phyloP scores from a whole-genome alignment of 805 yeast genomes.

The Lipomyces yamadae region DNA sequence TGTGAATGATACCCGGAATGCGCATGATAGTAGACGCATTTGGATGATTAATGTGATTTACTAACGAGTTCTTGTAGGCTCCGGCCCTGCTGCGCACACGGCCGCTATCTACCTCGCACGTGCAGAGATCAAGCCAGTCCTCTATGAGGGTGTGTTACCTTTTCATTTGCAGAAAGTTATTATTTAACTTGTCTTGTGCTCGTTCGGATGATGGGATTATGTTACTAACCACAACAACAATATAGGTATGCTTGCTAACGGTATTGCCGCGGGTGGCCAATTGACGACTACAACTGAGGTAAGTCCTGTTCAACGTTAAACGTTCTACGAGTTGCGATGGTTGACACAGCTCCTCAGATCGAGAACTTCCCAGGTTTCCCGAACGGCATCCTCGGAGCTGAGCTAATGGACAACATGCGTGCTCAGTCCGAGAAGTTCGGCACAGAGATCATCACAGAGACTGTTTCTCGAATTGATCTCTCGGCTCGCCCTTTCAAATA shows the following conservation, averaged over 20 bases:
- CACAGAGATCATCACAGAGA: constrained; percentile 92
- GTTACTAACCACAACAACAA: not conserved
- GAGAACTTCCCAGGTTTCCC: constrained; percentile 99
- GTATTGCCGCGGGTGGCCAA: constrained; percentile 99
- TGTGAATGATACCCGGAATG: too few species aligned
- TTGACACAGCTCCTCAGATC: constrained; percentile 46
- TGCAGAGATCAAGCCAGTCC: constrained; percentile 91
- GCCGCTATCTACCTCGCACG: constrained; percentile 97
- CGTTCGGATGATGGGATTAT: not conserved
- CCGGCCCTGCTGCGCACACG: constrained; percentile 99
- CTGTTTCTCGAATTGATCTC: constrained; percentile 89
- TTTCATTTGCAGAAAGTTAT: not conserved
- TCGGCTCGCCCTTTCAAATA: constrained; percentile 89
- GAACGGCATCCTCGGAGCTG: constrained; percentile 82
- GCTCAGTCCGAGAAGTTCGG: constrained; percentile 87
- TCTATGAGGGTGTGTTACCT: constrained; percentile 85
- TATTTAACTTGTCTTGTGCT: not conserved
- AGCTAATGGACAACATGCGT: constrained; percentile 92
- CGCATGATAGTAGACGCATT: not conserved
- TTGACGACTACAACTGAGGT: constrained; percentile 94
- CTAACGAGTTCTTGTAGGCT: constrained; percentile 54
- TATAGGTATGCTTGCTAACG: constrained; percentile 70
- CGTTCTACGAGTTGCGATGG: not conserved
- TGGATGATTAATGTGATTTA: not conserved
- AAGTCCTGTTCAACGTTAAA: not conserved